These are phyloP conservation scores for Rachicladosporium sp. DNA, from an alignment of 2,329 filamentous ascomycete genomes.

Conservation along the genomic window DNA sequence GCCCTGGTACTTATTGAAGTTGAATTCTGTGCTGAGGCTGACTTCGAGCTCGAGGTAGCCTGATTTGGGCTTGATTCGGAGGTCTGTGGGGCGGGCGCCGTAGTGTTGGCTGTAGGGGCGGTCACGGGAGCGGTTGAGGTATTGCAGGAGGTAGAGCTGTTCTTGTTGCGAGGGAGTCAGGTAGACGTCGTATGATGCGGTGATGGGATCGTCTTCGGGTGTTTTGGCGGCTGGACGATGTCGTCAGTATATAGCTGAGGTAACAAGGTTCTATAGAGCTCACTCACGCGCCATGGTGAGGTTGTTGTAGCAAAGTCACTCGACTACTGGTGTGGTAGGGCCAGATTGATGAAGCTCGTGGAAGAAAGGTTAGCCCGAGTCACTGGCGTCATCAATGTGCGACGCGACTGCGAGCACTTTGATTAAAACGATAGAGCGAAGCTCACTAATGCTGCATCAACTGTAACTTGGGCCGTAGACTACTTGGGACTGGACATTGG, in stretches of 20 bases:
- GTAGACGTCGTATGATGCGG: conserved; percentile 63
- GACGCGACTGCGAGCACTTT: too few relatives aligned
- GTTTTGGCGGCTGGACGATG: conserved; percentile 5
- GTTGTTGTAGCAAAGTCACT: too few relatives aligned
- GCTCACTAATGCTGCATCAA: too few relatives aligned
- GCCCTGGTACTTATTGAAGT: conserved; percentile 77
- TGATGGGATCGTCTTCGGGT: conserved; percentile 33
- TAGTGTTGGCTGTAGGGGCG: conserved; percentile 48
- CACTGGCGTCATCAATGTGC: too few relatives aligned
- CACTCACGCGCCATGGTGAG: conserved; percentile 14
- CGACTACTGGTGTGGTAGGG: too few relatives aligned
- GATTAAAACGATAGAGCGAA: too few relatives aligned
- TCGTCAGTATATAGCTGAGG: background rate
- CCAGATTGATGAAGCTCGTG: too few relatives aligned
- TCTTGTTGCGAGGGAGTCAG: conserved; percentile 60
- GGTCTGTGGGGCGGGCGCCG: conserved; percentile 49
- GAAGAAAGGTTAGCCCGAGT: too few relatives aligned
- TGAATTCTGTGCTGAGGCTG: conserved; percentile 57
- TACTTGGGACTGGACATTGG: too few relatives aligned
- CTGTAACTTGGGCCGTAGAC: too few relatives aligned
- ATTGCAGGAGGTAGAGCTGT: conserved; percentile 65
- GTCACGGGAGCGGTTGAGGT: conserved; percentile 61
- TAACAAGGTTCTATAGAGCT: background rate
- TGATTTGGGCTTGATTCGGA: conserved; percentile 70
- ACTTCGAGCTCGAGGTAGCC: conserved; percentile 88